Conservation (phyloP, 257 asterid genomes). For the Solanum etuberosum region DNA sequence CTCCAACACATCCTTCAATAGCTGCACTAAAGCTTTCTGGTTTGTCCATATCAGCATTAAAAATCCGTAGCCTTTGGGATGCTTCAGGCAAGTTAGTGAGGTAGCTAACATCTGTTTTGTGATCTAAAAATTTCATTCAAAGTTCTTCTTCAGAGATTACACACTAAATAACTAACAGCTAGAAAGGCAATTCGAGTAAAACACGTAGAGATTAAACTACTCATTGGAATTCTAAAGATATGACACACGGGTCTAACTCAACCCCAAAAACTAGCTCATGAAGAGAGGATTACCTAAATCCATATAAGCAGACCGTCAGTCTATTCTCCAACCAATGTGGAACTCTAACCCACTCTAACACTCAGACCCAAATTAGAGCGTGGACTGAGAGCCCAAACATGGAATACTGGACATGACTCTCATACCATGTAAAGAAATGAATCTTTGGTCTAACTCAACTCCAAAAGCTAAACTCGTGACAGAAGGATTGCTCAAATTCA, state of each 20-base stretch:
- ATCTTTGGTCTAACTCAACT: too few relatives aligned
- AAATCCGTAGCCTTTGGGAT: slow-evolving; percentile 34
- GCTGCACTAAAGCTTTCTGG: slow-evolving; percentile 39
- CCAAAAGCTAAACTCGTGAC: neutral
- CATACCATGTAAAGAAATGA: neutral
- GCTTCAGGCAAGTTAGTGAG: slow-evolving; percentile 44
- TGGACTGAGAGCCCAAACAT: neutral
- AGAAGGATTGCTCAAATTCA: neutral
- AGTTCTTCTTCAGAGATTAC: neutral
- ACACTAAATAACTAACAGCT: neutral
- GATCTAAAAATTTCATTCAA: slow-evolving; percentile 3
- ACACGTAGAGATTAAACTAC: neutral
- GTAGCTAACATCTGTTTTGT: slow-evolving; percentile 33
- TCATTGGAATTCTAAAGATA: neutral
- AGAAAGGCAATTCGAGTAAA: neutral
- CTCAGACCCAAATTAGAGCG: neutral
- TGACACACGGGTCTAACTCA: neutral
- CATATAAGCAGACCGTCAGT: neutral
- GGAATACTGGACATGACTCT: neutral
- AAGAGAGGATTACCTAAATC: too few relatives aligned
- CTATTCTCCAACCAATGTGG: neutral
- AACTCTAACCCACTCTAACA: neutral
- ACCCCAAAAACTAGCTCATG: neutral
- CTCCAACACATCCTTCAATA: slow-evolving; percentile 52
- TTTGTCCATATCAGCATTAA: slow-evolving; percentile 44